Evolutionary conservation across 169 alveolate genomes (phyloP), one percentile per base, ranked within the genome.

Genomic region (Plasmodium yoelii): DNA sequence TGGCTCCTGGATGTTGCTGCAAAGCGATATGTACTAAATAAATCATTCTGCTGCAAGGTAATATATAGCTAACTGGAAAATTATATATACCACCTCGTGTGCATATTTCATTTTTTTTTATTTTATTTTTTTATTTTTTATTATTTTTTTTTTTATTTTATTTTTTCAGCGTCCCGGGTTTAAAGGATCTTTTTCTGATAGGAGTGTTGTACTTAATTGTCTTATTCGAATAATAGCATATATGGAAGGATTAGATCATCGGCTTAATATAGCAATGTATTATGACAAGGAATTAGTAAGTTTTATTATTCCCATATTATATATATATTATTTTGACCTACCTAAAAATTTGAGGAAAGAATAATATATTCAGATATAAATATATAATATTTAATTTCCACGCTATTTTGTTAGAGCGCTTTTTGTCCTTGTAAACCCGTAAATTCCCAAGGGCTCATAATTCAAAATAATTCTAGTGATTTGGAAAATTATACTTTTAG

Each of bases 211-310:
- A 53, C 34, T 63, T 69, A 39, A 15, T 42, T 75, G 19, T 39
- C 63, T 75, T 28, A 75, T 75, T 49, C 42, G 56, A 18, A 8
- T 53, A 61, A 61, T 75, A 42, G 75, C 53, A 42, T 63, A 63
- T 67, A 8, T 75, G 15, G 88, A 75, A 15, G 88, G 69, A n/a
- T 51, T 75, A 19, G 75, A 75, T 13, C 55, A 75, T 44, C 47
- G 88, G 26, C 24, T 75, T 28, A 46, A 75, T 44, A 28, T 75
- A 39, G 63, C 88, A 13, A 19, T 56, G 24, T 61, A 74, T 9
- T 75, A 56, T 75, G 63, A 75, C 67, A 75, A 75, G 46, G 88
- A 75, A 61, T 75, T 74, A 75, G 88, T 75, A 75, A 63, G 69
- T 57, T 12, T 51, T 12, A 13, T 12, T 15, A 18, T 4, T 34